Conservation (phyloP, 176 grass and related monocot genomes). For the bread wheat (Triticum aestivum) region DNA sequence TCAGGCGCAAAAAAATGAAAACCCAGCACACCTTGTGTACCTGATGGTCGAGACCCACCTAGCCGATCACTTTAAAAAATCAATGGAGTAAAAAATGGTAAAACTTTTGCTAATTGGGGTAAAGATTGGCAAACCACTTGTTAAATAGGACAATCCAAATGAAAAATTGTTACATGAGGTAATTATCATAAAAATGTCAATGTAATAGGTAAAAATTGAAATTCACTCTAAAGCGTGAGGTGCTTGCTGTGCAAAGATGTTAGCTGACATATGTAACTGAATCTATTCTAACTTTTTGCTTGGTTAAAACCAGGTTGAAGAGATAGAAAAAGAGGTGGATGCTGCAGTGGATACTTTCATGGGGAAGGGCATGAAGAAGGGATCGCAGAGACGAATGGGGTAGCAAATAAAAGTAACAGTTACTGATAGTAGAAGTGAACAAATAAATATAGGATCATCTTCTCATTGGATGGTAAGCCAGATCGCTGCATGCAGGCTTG, state of each 20-base stretch:
- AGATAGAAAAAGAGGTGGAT: slow-evolving; percentile 47
- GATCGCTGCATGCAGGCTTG: too few relatives aligned
- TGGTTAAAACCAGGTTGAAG: slow-evolving; percentile 38
- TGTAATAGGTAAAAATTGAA: too few relatives aligned
- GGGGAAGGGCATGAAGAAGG: slow-evolving; percentile 1
- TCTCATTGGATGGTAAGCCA: too few relatives aligned
- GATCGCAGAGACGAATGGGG: neutral
- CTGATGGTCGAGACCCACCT: too few relatives aligned
- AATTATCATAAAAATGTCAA: too few relatives aligned
- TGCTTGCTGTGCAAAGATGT: neutral
- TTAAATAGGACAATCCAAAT: neutral
- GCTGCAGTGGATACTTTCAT: slow-evolving; percentile 45
- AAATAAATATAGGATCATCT: neutral
- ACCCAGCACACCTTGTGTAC: too few relatives aligned
- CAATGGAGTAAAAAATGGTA: too few relatives aligned
- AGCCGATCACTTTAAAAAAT: too few relatives aligned
- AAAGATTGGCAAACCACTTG: neutral
- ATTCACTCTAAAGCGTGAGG: neutral
- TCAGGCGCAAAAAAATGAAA: neutral
- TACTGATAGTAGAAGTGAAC: neutral
- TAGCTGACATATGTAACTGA: neutral
- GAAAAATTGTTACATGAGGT: neutral
- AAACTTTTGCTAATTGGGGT: too few relatives aligned
- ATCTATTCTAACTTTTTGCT: neutral
- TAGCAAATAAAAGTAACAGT: neutral